Base-by-base conservation (phyloP, 2,329 filamentous ascomycete species). In the Colletotrichum sansevieriae region DNA sequence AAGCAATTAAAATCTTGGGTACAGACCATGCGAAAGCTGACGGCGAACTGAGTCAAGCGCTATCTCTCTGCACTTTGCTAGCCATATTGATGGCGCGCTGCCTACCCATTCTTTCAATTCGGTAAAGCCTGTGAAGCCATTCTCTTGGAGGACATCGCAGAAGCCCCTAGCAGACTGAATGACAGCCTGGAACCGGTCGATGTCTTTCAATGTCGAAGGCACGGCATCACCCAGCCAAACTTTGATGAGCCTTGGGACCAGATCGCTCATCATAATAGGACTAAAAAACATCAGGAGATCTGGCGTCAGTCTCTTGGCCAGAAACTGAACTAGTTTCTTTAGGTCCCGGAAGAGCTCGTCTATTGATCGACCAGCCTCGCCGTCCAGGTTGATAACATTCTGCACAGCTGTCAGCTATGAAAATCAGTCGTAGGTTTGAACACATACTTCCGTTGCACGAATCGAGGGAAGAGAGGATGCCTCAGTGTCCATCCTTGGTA, bases 61-160 rank as follows among this genome's bases (percentile, higher is more conserved):
- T 39, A 87, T 89, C 74, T 97, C 94, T 74, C 92, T 90, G 72
- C 94, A 91, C 76, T 94, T 95, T 2, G 88, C 88, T 13, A 98
- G 85, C 96, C 96, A 99, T 29, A 94, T 90, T 65, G 89, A 89
- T 0, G 94, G 92, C 1, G 93, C 92, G 70, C 91, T 90, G 46
- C 90, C 88, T 0, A 93, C 90, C 95, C 96, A 99, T 25, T 93
- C 89, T 51, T 88, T 84, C 43, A 99, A 81, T 37, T 91, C 87
- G 13, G 85, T 82, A 55, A 87, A 83, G 4, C 85, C 85, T 15
- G 85, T 83, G 85, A 93, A 95, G 0, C 87, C 85, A 18, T 90
- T 82, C 8, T 82, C 79, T 41, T 88, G 84, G 8, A 98, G 80
- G 1, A 83, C 84, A 7, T 84, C 80, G 61, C 91, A 91, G 74